These are phyloP conservation scores for Neurospora pannonica DNA, from an alignment of 495 filamentous ascomycete genomes.

Conservation along the genomic window DNA sequence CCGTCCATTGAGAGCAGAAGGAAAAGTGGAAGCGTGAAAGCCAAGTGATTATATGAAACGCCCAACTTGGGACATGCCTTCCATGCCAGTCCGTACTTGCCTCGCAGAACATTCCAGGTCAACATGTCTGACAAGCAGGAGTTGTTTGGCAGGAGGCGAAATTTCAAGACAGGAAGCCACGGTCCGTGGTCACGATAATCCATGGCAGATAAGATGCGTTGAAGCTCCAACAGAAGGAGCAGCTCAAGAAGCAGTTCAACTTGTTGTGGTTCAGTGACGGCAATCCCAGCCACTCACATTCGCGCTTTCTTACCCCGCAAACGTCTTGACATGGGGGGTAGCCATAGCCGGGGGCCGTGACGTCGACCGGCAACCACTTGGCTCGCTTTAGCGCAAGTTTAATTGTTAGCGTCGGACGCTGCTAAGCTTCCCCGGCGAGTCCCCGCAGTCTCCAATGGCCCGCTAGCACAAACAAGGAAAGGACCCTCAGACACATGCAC, in stretches of 20 bases:
- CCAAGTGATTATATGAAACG: neutral
- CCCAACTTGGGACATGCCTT: neutral
- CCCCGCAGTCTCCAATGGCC: neutral
- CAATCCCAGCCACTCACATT: neutral
- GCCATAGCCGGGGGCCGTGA: conserved; percentile 14
- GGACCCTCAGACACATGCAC: neutral
- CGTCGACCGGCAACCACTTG: conserved; percentile 13
- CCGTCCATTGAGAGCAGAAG: neutral
- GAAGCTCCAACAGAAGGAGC: neutral
- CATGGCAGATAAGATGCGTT: neutral
- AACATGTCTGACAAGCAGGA: neutral
- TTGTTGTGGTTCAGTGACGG: neutral
- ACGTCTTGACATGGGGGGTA: conserved; percentile 8
- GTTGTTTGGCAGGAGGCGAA: neutral
- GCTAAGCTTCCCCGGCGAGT: neutral
- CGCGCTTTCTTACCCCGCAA: conserved; percentile 16
- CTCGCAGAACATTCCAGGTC: neutral
- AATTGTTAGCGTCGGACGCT: conserved; percentile 9
- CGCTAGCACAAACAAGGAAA: neutral
- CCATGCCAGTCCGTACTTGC: neutral
- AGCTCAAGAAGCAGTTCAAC: neutral
- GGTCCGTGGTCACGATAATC: neutral
- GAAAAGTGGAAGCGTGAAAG: neutral
- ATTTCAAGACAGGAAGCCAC: neutral
- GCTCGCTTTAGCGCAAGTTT: conserved; percentile 4